Percentiles rank a stretch among this genome's conserved stretches.
Conservation (phyloP, 208 protist species). For the Balamuthia mandrillaris region DNA sequence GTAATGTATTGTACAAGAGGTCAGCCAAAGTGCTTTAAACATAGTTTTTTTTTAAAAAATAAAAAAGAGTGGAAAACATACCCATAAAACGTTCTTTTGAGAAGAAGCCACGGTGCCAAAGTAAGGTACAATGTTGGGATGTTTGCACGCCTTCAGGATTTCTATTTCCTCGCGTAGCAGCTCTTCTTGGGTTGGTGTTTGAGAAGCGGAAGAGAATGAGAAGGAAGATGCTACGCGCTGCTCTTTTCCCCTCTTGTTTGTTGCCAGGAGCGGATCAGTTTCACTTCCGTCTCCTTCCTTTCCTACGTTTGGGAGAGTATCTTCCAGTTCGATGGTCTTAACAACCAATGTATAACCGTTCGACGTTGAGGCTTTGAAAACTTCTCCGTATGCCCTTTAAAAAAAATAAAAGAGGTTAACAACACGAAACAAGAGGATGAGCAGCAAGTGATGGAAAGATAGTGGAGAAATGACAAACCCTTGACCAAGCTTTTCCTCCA, state of each 20-base stretch:
- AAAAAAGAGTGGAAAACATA: neutral
- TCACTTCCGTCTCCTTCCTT: too few relatives aligned
- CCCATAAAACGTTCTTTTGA: neutral
- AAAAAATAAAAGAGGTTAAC: neutral
- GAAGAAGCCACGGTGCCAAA: neutral
- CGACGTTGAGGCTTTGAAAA: slow-evolving; percentile 5
- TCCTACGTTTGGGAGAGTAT: too few relatives aligned
- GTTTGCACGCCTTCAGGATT: neutral
- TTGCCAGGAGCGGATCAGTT: too few relatives aligned
- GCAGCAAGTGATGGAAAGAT: neutral
- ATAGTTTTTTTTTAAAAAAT: neutral
- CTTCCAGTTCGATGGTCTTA: neutral
- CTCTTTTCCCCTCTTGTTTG: too few relatives aligned
- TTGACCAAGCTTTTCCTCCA: slow-evolving; percentile 19
- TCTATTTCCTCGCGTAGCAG: neutral
- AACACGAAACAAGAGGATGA: neutral
- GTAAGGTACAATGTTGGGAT: slow-evolving; percentile 27
- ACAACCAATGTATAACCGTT: slow-evolving; percentile 2
- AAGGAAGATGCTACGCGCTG: too few relatives aligned
- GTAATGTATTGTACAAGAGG: neutral
- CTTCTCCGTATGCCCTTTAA: slow-evolving; percentile 16
- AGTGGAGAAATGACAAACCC: neutral
- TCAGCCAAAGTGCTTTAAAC: neutral
- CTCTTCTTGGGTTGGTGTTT: too few relatives aligned
- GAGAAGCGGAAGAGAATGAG: too few relatives aligned